Evolutionary conservation across 305 asterid species (phyloP), one percentile per base, ranked within the genome.

Genomic region (Fraxinus platypoda): DNA sequence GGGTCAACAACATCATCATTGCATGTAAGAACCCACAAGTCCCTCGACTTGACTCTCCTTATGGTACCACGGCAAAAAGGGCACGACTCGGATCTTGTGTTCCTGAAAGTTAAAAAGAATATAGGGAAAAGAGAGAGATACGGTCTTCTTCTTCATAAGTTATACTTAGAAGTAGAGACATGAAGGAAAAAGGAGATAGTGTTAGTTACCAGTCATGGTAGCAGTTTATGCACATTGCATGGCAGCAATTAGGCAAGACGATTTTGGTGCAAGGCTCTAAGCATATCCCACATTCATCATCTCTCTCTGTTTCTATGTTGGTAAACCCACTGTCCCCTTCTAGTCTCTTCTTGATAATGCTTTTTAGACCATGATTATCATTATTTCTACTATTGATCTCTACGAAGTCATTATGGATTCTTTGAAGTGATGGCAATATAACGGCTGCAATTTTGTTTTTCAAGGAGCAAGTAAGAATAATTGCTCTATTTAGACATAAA

Each of bases 31-130:
- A 91, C 94, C 98, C 98, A 95, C 6, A 95, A 87, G 79, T 95
- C 98, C 74, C 91, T 87, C 0, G 98, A 93, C 78, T 86, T 81
- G 15, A 95, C 98, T 78, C 97, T 87, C 83, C 86, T 90, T 74
- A 95, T 80, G 38, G 90, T 91, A 49, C 95, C 98, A 0, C 97
- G 97, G 79, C 97, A 95, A 83, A 93, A 95, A 1, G 98, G 98
- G 85, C 98, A 93, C 6, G 98, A 93, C 82, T 87, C 94, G 0
- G 98, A 92, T 86, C 98, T 92, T 33, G 90, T 79, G 78, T 90
- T 91, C 98, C 98, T 95, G 87, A 81, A 83, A 83, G 31, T 83
- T 21, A 62, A 87, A 28, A 26, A 81, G 72, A 13, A 74, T 33
- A 33, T 75, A 68, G 70, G 71, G 34, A 71, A 3, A 28, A 35